Evolutionary conservation across 345 rosid species (phyloP).

Genomic region (Camelina hispida): DNA sequence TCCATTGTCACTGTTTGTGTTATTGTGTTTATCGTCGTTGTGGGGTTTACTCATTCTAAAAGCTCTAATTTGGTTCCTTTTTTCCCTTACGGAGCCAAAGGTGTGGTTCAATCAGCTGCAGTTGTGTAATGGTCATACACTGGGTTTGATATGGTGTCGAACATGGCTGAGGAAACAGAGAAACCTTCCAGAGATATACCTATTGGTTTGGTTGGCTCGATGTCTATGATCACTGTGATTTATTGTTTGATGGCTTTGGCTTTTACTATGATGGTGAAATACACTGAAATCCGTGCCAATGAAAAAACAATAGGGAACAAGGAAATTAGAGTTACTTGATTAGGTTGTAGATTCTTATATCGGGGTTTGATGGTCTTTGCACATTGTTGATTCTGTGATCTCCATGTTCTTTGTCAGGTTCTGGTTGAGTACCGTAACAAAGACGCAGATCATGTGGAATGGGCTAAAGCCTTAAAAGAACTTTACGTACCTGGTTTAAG

Average conservation of each 20-base stretch:
- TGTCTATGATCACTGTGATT: conserved; percentile 76
- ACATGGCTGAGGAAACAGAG: conserved; percentile 94
- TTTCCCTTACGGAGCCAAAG: no score
- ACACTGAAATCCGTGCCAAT: conserved; percentile 62
- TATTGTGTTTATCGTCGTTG: no score
- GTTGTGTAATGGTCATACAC: conserved; percentile 97
- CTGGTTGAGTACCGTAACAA: conserved; percentile 84
- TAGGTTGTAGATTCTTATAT: conserved; percentile 11
- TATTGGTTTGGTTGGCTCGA: conserved; percentile 78
- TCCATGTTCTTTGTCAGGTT: conserved; percentile 65
- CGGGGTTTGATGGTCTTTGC: no score
- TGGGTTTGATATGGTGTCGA: conserved; percentile 94
- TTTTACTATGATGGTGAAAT: conserved; percentile 78
- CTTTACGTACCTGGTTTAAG: conserved; percentile 89
- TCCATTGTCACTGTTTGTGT: no score
- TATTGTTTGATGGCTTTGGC: conserved; percentile 92
- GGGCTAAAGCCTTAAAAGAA: conserved; percentile 98
- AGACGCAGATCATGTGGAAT: conserved; percentile 88
- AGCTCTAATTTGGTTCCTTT: no score
- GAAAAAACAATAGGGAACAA: not conserved
- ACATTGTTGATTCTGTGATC: no score
- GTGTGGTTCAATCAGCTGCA: conserved; percentile 75
- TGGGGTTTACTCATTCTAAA: no score
- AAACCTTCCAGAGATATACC: conserved; percentile 89
- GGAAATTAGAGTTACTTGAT: not conserved